These are phyloP conservation scores for Verticillium dahliae DNA, from an alignment of 2,329 filamentous ascomycete species.

Conservation along the genomic window DNA sequence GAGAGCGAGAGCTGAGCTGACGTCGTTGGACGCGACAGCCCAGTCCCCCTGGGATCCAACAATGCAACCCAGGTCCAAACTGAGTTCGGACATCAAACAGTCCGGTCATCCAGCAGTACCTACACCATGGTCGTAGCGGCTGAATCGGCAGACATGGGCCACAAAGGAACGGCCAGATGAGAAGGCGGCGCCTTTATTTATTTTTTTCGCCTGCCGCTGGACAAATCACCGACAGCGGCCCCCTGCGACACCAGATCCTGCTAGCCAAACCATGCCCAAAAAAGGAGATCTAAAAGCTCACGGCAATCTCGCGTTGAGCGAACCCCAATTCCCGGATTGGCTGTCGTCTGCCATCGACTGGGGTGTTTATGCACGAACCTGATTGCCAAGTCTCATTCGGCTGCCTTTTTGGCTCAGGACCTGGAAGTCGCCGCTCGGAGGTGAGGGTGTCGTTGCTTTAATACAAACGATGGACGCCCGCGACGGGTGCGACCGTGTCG, in stretches of 20 bases:
- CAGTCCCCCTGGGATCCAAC: no score
- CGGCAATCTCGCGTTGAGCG: neutral
- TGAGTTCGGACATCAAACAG: no score
- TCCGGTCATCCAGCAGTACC: no score
- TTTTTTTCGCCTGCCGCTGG: neutral
- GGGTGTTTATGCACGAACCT: neutral
- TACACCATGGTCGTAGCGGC: no score
- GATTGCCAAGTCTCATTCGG: neutral
- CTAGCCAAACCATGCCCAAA: neutral
- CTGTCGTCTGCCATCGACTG: neutral
- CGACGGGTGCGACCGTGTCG: neutral
- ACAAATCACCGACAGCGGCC: neutral
- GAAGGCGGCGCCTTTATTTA: no score
- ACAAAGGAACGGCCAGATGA: no score
- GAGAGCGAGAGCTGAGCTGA: no score
- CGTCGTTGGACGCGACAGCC: no score
- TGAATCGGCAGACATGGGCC: no score
- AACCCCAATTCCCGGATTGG: neutral
- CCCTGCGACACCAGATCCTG: neutral
- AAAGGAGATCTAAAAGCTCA: neutral
- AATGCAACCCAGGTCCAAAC: no score
- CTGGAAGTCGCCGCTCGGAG: neutral
- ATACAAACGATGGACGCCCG: neutral
- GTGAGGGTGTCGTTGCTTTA: neutral
- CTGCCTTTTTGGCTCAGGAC: neutral